phyloP scores from a whole-genome alignment of 108 stramenopile species.

The Epithemia pelagica region DNA sequence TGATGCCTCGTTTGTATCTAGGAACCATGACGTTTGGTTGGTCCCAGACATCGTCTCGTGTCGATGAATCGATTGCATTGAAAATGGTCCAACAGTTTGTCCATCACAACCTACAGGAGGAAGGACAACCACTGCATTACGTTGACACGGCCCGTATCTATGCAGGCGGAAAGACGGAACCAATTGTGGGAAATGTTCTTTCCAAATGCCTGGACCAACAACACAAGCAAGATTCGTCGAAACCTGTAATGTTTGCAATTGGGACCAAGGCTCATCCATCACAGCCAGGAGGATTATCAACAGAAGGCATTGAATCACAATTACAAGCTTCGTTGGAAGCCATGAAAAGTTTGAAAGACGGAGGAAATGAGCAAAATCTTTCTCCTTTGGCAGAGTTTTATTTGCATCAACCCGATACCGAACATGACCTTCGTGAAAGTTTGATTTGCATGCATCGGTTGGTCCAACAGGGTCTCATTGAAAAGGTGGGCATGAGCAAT shows the following conservation, averaged over 20 bases:
- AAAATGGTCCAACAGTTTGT: constrained; percentile 50
- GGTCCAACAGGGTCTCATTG: constrained; percentile 45
- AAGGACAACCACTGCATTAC: background rate
- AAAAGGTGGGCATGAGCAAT: constrained; percentile 69
- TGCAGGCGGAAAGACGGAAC: constrained; percentile 76
- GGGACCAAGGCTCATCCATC: constrained; percentile 83
- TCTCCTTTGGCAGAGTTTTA: too few relatives aligned
- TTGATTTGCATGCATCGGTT: constrained; percentile 42
- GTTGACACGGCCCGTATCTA: constrained; percentile 85
- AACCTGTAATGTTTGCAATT: constrained; percentile 29
- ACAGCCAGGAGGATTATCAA: constrained; percentile 52
- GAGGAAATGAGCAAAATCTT: constrained; percentile 26
- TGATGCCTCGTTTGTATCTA: constrained; percentile 74
- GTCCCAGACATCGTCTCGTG: constrained; percentile 66
- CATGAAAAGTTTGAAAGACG: constrained; percentile 35
- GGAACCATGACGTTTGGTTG: constrained; percentile 90
- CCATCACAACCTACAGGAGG: constrained; percentile 16
- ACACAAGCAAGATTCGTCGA: too few relatives aligned
- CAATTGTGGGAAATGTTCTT: constrained; percentile 44
- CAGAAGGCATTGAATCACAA: constrained; percentile 53
- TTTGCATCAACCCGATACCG: constrained; percentile 82
- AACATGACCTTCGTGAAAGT: constrained; percentile 52
- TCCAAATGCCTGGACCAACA: background rate
- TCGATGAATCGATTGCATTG: constrained; percentile 45
- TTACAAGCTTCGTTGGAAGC: constrained; percentile 51